Percentiles rank a stretch among this genome's conserved stretches.
These are phyloP conservation scores for Suhomyces maxii DNA, from an alignment of 1,139 yeast species.

Conservation along the genomic window DNA sequence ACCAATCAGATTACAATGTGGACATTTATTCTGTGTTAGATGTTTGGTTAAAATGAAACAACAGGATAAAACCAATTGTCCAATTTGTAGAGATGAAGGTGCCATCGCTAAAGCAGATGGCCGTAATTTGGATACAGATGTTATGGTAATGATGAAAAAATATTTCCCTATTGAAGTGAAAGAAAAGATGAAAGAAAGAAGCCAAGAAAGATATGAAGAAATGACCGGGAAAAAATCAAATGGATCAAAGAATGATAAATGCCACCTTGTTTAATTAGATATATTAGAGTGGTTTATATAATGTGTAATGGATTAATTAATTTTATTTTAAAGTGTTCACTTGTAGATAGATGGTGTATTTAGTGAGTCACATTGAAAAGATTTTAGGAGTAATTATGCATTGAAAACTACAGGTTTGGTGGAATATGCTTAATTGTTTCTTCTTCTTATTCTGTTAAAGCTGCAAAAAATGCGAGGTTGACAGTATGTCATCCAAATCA, in stretches of 20 bases:
- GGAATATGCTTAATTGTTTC: no score
- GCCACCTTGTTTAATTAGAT: slow-evolving; percentile 20
- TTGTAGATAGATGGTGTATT: background rate
- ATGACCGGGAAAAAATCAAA: slow-evolving; percentile 7
- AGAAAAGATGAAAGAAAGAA: slow-evolving; percentile 58
- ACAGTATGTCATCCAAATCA: no score
- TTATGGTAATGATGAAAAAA: slow-evolving; percentile 52
- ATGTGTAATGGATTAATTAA: background rate
- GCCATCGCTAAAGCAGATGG: slow-evolving; percentile 62
- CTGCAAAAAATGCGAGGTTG: no score
- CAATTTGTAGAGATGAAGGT: slow-evolving; percentile 56
- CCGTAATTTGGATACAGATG: slow-evolving; percentile 55
- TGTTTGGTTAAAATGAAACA: slow-evolving; percentile 69
- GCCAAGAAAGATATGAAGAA: slow-evolving; percentile 49
- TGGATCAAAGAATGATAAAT: slow-evolving; percentile 22
- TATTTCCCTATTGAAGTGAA: slow-evolving; percentile 70
- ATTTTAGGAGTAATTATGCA: no score
- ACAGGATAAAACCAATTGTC: slow-evolving; percentile 58
- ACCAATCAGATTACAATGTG: slow-evolving; percentile 63
- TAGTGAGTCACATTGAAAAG: background rate
- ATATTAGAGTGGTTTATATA: background rate
- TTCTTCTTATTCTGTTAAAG: no score
- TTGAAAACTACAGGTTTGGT: no score
- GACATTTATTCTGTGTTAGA: slow-evolving; percentile 69
- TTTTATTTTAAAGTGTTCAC: background rate